Percentiles rank a stretch among this genome's conserved stretches.
Evolutionary conservation across 805 yeast species (phyloP).

Genomic region (Ogataea minuta): DNA sequence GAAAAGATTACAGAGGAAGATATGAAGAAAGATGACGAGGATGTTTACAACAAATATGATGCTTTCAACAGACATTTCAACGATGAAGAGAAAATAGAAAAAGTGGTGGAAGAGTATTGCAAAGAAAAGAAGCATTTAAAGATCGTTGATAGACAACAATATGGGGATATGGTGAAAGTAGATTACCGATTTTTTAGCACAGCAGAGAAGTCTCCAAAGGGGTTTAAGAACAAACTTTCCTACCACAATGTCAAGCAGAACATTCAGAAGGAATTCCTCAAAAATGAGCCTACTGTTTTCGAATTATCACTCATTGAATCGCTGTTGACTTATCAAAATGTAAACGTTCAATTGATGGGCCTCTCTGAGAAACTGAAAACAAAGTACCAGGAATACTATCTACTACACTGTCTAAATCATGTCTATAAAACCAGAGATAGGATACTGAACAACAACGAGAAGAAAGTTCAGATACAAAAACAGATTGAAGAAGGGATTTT

Average conservation of each 20-base stretch:
- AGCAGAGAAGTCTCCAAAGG: slow-evolving; percentile 5
- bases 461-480: slow-evolving; percentile 41
- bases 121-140: slow-evolving; percentile 13
- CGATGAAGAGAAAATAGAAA: slow-evolving; percentile 39
- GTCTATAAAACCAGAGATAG: slow-evolving; percentile 82
- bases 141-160: slow-evolving; percentile 3
- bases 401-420: slow-evolving; percentile 77
- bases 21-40: slow-evolving; percentile 37
- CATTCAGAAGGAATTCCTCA: slow-evolving; percentile 35
- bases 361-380: slow-evolving; percentile 39
- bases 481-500: slow-evolving; percentile 36
- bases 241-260: slow-evolving; percentile 49
- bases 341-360: slow-evolving; percentile 53
- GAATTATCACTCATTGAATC: slow-evolving; percentile 60
- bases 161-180: slow-evolving; percentile 26
- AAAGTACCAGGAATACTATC: slow-evolving; percentile 58
- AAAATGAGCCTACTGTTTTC: slow-evolving; percentile 35
- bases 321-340: slow-evolving; percentile 70
- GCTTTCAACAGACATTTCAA: slow-evolving; percentile 80
- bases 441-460: slow-evolving; percentile 73
- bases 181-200: slow-evolving; percentile 28
- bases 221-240: slow-evolving; percentile 14
- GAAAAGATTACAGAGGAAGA: slow-evolving; percentile 35
- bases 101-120: slow-evolving; percentile 28
- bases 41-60: slow-evolving; percentile 41